Percentiles rank a stretch among this genome's conserved stretches.
Evolutionary conservation across 768 basidiomycete species (phyloP).

Genomic region (Mycena rosella): DNA sequence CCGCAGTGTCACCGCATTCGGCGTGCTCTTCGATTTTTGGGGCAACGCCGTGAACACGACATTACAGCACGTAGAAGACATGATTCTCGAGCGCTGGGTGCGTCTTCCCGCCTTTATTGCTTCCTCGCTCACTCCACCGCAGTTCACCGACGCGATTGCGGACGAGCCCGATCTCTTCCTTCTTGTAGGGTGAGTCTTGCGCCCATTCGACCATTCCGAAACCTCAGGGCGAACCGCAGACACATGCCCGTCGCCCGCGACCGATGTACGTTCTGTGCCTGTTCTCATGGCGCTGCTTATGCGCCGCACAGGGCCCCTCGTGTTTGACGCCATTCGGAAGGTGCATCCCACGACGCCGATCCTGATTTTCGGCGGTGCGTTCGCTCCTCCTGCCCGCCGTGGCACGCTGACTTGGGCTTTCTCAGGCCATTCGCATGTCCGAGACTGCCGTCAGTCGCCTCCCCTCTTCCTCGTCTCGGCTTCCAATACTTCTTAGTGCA

Average conservation of each 20-base stretch:
- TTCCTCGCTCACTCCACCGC: not conserved
- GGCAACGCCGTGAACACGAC: conserved; percentile 79
- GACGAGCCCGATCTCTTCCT: conserved; percentile 89
- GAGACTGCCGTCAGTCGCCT: conserved; percentile 82
- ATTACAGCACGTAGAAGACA: conserved; percentile 77
- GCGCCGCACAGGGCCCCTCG: conserved; percentile 66
- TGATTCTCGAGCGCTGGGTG: conserved; percentile 88
- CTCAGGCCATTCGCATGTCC: conserved; percentile 79
- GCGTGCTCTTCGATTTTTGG: conserved; percentile 82
- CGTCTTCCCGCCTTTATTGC: not conserved
- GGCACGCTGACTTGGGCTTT: not conserved
- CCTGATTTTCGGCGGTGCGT: conserved; percentile 73
- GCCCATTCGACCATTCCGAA: not conserved
- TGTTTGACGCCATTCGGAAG: conserved; percentile 80
- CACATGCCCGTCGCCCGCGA: conserved; percentile 86
- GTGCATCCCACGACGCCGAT: conserved; percentile 83
- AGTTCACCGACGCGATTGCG: conserved; percentile 86
- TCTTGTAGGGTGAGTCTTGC: conserved; percentile 59
- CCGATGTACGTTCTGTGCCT: conserved; percentile 61
- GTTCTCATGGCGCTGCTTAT: not conserved
- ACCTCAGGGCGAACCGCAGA: conserved; percentile 4
- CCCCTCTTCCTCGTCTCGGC: not conserved
- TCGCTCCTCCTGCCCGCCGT: not conserved
- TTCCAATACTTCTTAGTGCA: too few relatives aligned
- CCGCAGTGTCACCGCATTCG: conserved; percentile 83